These are phyloP conservation scores for Globisporangium cederbergense DNA, from an alignment of 352 stramenopile species.

Conservation along the genomic window DNA sequence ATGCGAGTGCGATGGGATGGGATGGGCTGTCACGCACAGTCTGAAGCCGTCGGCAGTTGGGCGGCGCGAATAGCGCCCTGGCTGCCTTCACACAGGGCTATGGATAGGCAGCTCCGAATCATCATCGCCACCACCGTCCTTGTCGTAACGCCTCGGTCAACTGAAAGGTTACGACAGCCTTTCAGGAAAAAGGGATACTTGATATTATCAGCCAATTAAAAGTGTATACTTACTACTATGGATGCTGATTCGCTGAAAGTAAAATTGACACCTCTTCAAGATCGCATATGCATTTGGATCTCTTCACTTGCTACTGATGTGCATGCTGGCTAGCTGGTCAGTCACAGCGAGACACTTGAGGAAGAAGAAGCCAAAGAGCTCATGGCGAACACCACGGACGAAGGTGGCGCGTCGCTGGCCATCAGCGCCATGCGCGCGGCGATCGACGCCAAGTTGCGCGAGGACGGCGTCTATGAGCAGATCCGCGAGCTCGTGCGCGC, in stretches of 20 bases:
- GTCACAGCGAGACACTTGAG: not conserved
- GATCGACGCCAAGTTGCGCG: slow-evolving; percentile 72
- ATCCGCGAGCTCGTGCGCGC: slow-evolving; percentile 56
- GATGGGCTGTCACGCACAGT: no score
- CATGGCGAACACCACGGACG: not conserved
- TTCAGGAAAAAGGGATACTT: not conserved
- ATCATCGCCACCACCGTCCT: no score
- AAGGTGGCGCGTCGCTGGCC: slow-evolving; percentile 23
- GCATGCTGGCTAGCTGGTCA: not conserved
- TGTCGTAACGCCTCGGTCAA: not conserved
- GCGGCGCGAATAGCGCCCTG: no score
- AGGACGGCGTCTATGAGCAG: slow-evolving; percentile 76
- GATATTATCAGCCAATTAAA: not conserved
- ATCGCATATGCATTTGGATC: slow-evolving; percentile 1
- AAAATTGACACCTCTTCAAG: not conserved
- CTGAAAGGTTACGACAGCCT: not conserved
- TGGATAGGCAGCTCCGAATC: no score
- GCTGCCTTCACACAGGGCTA: no score
- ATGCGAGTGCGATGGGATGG: no score
- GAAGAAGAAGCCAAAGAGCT: not conserved
- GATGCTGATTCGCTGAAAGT: not conserved
- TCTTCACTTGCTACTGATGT: not conserved
- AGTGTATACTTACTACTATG: no score
- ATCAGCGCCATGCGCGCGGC: slow-evolving; percentile 49
- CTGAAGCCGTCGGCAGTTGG: no score